Percentiles rank a stretch among this genome's conserved stretches.
phyloP scores from a whole-genome alignment of 371 early-diverging fungal species.

The Circinella umbellata region DNA sequence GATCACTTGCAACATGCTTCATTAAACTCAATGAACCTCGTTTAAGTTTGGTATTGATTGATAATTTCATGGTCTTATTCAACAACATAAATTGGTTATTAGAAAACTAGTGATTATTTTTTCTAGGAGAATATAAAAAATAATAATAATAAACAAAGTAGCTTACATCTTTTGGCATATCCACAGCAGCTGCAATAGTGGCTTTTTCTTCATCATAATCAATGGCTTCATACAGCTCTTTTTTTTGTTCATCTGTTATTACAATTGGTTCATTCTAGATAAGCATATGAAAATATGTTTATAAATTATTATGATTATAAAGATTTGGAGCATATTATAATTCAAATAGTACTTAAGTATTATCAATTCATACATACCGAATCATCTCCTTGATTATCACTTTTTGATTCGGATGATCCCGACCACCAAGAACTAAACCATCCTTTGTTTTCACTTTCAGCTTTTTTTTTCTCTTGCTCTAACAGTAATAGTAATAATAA shows the following conservation, averaged over 20 bases:
- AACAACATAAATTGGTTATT: neutral
- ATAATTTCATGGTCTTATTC: slow-evolving; percentile 60
- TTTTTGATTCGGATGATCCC: neutral
- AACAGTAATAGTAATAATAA: neutral
- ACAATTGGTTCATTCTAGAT: slow-evolving; percentile 16
- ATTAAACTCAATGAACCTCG: slow-evolving; percentile 75
- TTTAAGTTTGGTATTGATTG: slow-evolving; percentile 61
- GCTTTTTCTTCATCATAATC: slow-evolving; percentile 78
- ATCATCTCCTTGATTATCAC: neutral
- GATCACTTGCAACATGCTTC: slow-evolving; percentile 24
- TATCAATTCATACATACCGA: neutral
- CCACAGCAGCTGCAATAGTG: slow-evolving; percentile 53
- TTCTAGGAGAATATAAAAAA: neutral
- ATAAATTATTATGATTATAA: neutral
- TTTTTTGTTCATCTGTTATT: slow-evolving; percentile 65
- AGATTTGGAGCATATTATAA: too few relatives aligned
- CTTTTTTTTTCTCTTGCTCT: slow-evolving; percentile 38
- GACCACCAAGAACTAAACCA: slow-evolving; percentile 69
- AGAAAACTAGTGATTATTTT: too few relatives aligned
- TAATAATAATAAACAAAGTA: too few relatives aligned
- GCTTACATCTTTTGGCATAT: slow-evolving; percentile 78
- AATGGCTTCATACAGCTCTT: slow-evolving; percentile 81
- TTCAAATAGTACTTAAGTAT: neutral
- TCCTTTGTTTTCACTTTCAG: slow-evolving; percentile 42
- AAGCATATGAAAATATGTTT: neutral